These are phyloP conservation scores for Microsporum ferrugineum DNA, from an alignment of 2,329 filamentous ascomycete genomes.

Conservation along the genomic window DNA sequence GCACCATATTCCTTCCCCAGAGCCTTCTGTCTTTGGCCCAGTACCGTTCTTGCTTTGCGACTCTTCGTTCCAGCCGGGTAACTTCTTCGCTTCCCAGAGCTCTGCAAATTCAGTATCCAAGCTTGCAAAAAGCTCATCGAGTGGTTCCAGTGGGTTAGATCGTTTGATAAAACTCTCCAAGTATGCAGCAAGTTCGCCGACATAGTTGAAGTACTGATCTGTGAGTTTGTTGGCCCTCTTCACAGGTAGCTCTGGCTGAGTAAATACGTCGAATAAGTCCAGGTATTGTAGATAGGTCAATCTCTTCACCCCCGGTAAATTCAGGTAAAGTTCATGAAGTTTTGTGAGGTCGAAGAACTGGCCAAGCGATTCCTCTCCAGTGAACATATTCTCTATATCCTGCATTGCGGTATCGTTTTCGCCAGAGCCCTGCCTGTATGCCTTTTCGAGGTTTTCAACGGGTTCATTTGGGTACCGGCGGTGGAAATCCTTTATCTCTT, in stretches of 20 bases:
- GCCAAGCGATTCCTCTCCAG: conserved; percentile 86
- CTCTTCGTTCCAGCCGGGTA: conserved; percentile 66
- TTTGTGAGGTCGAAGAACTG: conserved; percentile 81
- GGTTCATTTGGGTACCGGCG: conserved; percentile 85
- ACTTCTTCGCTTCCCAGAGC: conserved; percentile 67
- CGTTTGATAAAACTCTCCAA: conserved; percentile 79
- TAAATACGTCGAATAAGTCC: conserved; percentile 79
- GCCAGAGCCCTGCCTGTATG: conserved; percentile 65
- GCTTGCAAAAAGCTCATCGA: conserved; percentile 61
- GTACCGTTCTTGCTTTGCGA: conserved; percentile 29
- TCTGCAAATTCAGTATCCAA: conserved; percentile 78
- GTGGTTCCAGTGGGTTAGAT: conserved; percentile 73
- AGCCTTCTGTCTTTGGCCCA: conserved; percentile 41
- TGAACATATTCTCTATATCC: conserved; percentile 83
- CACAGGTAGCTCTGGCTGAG: conserved; percentile 58
- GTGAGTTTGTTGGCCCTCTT: conserved; percentile 77
- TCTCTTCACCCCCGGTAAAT: conserved; percentile 75
- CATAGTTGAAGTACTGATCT: conserved; percentile 83
- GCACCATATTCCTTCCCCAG: conserved; percentile 70
- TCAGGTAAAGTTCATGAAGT: conserved; percentile 79
- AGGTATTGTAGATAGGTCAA: conserved; percentile 87
- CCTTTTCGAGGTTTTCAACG: conserved; percentile 85
- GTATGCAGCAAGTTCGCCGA: conserved; percentile 68
- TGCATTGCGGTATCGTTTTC: conserved; percentile 53
- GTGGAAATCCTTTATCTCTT: conserved; percentile 76